These are phyloP conservation scores for Tolypocladium nubicola DNA, from an alignment of 2,329 filamentous ascomycete species.

Conservation along the genomic window DNA sequence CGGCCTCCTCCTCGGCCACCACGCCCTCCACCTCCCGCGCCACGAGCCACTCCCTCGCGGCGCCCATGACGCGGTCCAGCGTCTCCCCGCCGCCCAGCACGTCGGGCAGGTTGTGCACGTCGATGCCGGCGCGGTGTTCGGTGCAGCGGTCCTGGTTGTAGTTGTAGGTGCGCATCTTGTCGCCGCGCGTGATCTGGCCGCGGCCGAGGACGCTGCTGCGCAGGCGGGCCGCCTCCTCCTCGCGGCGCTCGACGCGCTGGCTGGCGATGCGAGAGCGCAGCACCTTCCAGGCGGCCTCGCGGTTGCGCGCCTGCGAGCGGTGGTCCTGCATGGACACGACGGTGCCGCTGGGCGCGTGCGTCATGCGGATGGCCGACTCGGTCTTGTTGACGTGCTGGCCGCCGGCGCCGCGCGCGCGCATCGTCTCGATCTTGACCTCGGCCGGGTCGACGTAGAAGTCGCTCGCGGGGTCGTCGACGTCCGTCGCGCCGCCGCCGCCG, in stretches of 20 bases:
- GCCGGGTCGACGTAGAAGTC: conserved; percentile 82
- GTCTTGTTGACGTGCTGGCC: conserved; percentile 99
- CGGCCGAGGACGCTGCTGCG: conserved; percentile 69
- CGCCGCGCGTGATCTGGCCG: conserved; percentile 75
- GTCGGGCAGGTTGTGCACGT: conserved; percentile 68
- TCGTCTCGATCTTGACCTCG: conserved; percentile 77
- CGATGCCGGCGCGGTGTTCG: conserved; percentile 73
- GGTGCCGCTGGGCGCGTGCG: conserved; percentile 77
- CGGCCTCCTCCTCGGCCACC: conserved; percentile 48
- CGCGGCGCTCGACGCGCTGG: conserved; percentile 66
- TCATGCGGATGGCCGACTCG: conserved; percentile 87
- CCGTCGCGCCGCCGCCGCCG: conserved; percentile 37
- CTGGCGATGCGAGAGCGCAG: conserved; percentile 76
- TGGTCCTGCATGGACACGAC: conserved; percentile 89
- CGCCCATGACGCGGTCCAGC: conserved; percentile 67
- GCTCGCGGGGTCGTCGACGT: conserved; percentile 74
- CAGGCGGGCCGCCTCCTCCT: conserved; percentile 66
- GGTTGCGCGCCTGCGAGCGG: conserved; percentile 81
- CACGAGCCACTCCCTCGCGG: conserved; percentile 65
- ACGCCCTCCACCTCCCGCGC: conserved; percentile 65
- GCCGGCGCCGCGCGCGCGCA: conserved; percentile 84
- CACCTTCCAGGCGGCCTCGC: conserved; percentile 77
- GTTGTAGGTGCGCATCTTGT: conserved; percentile 94
- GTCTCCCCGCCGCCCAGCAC: conserved; percentile 66
- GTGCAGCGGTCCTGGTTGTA: conserved; percentile 67